A percentile compares a stretch with the other conserved stretches of the same genome.
phyloP scores from a whole-genome alignment of 208 protist genomes.

The Novymonas esmeraldas region DNA sequence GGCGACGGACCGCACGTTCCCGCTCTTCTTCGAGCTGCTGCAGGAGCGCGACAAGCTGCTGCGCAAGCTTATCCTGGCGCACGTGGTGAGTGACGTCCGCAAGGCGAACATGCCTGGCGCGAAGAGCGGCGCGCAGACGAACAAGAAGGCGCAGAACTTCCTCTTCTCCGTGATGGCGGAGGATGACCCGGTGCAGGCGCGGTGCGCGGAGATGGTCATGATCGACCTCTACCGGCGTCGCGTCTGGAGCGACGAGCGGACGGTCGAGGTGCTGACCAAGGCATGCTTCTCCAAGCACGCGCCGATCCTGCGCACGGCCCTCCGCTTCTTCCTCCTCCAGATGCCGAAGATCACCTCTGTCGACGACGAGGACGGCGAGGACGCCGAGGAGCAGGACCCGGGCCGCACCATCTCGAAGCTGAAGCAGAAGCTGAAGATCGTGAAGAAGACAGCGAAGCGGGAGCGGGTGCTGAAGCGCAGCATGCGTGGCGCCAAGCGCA shows the following conservation, averaged over 20 bases:
- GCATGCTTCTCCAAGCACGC: conserved; percentile 94
- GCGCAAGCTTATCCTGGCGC: conserved; percentile 82
- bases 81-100: conserved; percentile 97
- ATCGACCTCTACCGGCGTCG: conserved; percentile 97
- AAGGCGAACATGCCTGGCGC: conserved; percentile 89
- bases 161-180: conserved; percentile 96
- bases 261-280: conserved; percentile 95
- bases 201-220: conserved; percentile 96
- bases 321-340: conserved; percentile 96
- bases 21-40: conserved; percentile 96
- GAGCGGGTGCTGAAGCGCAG: conserved; percentile 87
- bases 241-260: conserved; percentile 94
- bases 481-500: conserved; percentile 61
- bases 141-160: conserved; percentile 95
- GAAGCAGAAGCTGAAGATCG: conserved; percentile 93
- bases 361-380: conserved; percentile 82
- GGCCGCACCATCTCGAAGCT: conserved; percentile 86
- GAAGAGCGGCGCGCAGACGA: conserved; percentile 90
- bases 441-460: conserved; percentile 91
- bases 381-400: conserved; percentile 70
- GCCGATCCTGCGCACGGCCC: conserved; percentile 92
- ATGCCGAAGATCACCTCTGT: conserved; percentile 81
- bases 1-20: conserved; percentile 83
- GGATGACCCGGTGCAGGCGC: conserved; percentile 90
- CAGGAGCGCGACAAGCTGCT: conserved; percentile 95